Conservation (phyloP, 2,329 filamentous ascomycete genomes). For the Penicillium italicum region DNA sequence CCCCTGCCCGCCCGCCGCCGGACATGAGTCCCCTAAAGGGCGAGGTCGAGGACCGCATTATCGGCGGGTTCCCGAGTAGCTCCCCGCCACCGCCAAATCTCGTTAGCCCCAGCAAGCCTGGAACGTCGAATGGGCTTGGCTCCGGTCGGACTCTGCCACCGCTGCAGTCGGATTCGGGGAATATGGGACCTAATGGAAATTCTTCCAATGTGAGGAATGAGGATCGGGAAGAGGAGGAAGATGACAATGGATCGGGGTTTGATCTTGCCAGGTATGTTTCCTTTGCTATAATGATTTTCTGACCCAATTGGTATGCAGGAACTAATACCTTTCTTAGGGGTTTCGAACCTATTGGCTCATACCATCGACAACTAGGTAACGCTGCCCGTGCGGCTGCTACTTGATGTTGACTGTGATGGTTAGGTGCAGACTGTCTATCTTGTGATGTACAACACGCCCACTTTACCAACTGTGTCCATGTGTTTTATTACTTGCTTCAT, state of each 20-base stretch:
- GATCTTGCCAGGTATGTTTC: constrained; percentile 45
- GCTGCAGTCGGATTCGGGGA: constrained; percentile 32
- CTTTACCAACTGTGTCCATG: constrained; percentile 9
- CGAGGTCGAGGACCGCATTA: constrained; percentile 34
- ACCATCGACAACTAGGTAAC: constrained; percentile 43
- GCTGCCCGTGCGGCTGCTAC: constrained; percentile 37
- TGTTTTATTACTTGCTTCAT: constrained; percentile 1
- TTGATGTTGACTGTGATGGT: constrained; percentile 4
- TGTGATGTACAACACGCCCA: constrained; percentile 17
- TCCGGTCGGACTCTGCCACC: constrained; percentile 31
- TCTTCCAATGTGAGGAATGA: constrained; percentile 25
- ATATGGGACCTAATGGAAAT: constrained; percentile 15
- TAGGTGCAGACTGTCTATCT: not conserved
- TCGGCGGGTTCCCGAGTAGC: constrained; percentile 44
- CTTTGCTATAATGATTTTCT: not conserved
- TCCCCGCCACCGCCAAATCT: constrained; percentile 48
- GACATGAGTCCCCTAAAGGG: constrained; percentile 49
- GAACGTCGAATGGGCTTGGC: constrained; percentile 31
- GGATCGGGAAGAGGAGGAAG: constrained; percentile 41
- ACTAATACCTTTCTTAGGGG: constrained; percentile 33
- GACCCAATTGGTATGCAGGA: not conserved
- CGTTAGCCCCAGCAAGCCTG: constrained; percentile 45
- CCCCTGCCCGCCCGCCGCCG: constrained; percentile 41
- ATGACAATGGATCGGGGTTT: constrained; percentile 43
- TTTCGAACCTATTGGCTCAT: constrained; percentile 49